These are phyloP conservation scores for Ophioceras dolichostomum DNA, from an alignment of 2,329 filamentous ascomycete species.

Conservation along the genomic window DNA sequence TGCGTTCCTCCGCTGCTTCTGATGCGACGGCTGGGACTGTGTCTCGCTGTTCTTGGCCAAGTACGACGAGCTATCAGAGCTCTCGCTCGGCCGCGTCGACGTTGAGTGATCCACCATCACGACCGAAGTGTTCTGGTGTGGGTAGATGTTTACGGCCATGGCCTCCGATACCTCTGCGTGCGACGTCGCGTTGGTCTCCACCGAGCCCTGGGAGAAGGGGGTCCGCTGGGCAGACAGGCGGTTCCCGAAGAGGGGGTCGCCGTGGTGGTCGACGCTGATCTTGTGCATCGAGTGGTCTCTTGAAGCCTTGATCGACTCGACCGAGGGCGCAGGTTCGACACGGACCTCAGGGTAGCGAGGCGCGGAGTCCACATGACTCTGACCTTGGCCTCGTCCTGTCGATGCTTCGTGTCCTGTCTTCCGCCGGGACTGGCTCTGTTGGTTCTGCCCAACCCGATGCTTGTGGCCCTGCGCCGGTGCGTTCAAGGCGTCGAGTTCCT, in stretches of 20 bases:
- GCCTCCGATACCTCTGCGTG: constrained; percentile 49
- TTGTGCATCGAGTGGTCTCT: constrained; percentile 11
- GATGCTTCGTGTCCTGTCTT: no score
- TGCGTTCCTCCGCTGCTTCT: no score
- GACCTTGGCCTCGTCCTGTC: no score
- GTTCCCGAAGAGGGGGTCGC: constrained; percentile 39
- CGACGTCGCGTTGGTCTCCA: constrained; percentile 45
- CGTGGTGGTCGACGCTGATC: constrained; percentile 35
- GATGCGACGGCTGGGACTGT: no score
- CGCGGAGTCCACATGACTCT: no score
- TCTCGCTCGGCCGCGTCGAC: constrained; percentile 34
- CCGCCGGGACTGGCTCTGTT: not conserved
- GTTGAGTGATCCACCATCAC: constrained; percentile 45
- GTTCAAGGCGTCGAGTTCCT: constrained; percentile 13
- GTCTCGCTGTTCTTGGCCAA: constrained; percentile 3
- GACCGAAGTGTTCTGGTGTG: constrained; percentile 53
- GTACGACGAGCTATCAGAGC: constrained; percentile 18
- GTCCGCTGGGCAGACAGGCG: constrained; percentile 44
- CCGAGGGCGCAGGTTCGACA: constrained; percentile 16
- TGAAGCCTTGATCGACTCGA: constrained; percentile 22
- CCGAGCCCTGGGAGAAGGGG: constrained; percentile 48
- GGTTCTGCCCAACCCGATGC: constrained; percentile 5
- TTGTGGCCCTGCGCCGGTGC: constrained; percentile 34
- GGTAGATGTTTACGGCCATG: constrained; percentile 47
- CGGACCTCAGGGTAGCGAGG: constrained; percentile 12